Percentiles rank a stretch among this genome's conserved stretches.
Evolutionary conservation across 108 stramenopile species (phyloP).

Genomic region (Nitzschia sp.): DNA sequence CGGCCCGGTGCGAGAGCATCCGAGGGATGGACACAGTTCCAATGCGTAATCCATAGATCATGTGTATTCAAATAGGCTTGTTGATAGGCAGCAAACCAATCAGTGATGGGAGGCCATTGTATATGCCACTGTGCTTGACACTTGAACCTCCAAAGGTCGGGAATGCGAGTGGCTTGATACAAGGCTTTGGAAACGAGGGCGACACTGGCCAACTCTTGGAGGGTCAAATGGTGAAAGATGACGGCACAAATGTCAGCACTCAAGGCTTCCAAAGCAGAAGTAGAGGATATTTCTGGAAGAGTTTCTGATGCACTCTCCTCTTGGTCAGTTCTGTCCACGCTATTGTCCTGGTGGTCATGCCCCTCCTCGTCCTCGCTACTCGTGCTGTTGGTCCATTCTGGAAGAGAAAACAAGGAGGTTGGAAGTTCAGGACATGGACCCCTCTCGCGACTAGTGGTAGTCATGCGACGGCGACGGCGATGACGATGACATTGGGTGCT

Average conservation of each 20-base stretch:
- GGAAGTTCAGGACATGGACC: no score
- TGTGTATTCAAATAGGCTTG: slow-evolving; percentile 57
- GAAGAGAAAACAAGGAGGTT: background rate
- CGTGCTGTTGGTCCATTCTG: background rate
- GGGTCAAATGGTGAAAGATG: slow-evolving; percentile 24
- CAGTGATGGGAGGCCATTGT: background rate
- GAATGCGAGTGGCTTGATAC: slow-evolving; percentile 16
- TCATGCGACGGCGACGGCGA: no score
- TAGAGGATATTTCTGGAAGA: background rate
- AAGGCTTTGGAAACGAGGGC: slow-evolving; percentile 21
- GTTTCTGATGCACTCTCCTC: background rate
- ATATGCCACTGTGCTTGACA: slow-evolving; percentile 52
- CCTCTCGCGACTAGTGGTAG: no score
- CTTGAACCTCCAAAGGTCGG: slow-evolving; percentile 49
- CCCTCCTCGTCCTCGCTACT: no score
- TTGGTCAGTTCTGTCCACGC: background rate
- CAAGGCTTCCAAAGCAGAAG: slow-evolving; percentile 4
- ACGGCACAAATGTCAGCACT: slow-evolving; percentile 13
- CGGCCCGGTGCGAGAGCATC: slow-evolving; percentile 55
- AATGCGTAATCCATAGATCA: slow-evolving; percentile 73
- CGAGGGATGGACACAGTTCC: slow-evolving; percentile 57
- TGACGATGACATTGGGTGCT: background rate
- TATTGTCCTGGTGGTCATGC: no score
- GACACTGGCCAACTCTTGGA: slow-evolving; percentile 30
- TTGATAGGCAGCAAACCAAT: slow-evolving; percentile 54